Base-by-base conservation (phyloP, 2,329 filamentous ascomycete genomes). In the Pestalotiopsis sp. region DNA sequence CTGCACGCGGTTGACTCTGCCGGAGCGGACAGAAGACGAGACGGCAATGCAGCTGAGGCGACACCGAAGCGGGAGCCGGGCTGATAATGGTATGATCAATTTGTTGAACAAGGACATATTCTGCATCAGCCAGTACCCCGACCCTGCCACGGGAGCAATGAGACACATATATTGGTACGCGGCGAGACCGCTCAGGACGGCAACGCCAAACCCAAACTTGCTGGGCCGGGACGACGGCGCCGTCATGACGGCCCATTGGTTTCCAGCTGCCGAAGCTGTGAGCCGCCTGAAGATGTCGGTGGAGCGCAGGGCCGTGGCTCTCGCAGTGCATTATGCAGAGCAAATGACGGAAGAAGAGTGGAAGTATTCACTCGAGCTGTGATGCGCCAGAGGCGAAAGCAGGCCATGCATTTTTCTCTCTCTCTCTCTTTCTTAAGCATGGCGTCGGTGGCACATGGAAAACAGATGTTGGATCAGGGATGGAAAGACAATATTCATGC, bases 1-100 rank as follows among this genome's bases (percentile, higher is more conserved):
- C 69, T 76, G 78, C 56, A 86, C 84, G 14, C 79, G 84, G 64
- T 82, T 83, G 7, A 85, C 83, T 7, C 73, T 73, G 27, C 76
- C 78, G 11, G 72, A 72, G 56, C 68, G 59, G 49, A 64, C 66
- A 64, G 73, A 72, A 65, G 39, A 63, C 13, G 66, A 52, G 39
- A 25, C 31, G n/a, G 66, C 66, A 36, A 12, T 62, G 27, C 41
- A 38, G 58, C 20, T 67, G 66, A 62, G 59, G 25, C 36, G 31
- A 57, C 27, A 58, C 12, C n/a, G 25, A 11, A 49, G 36, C 31
- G 36, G 64, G 9, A 38, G 23, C n/a, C 9, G 14, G 17, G 23
- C 17, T 25, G 66, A 67, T 25, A 63, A 63, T 38, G 66, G 66
- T 9, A 67, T 49, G 11, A 25, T 56, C 13, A 57, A 63, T 14